Evolutionary conservation across 2,329 filamentous ascomycete genomes (phyloP), one percentile per base, ranked within the genome.

Genomic region (Neofusicoccum kwambonambiense): DNA sequence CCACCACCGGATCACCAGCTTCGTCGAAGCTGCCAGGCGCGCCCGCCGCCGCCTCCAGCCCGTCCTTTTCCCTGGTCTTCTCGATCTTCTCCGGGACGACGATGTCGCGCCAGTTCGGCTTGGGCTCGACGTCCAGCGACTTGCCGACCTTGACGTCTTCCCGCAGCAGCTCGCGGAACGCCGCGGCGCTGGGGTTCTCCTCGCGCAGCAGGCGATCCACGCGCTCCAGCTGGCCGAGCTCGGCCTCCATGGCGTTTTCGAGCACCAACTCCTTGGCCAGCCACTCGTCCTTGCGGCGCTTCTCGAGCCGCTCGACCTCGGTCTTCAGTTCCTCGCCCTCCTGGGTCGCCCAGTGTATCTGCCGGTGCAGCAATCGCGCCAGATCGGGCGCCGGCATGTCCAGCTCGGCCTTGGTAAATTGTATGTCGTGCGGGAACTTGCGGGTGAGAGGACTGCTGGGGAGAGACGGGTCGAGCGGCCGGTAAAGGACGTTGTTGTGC

Each of bases 241-340:
- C 87, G 39, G 86, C 82, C 74, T 94, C 91, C 69, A 92, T 83
- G 37, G 90, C 84, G 72, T 92, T 91, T 65, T 91, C 86, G n/a
- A 95, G 77, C 17, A 94, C 77, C 35, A 91, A 83, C 77, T 95
- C 91, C 77, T 94, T 94, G 77, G 91, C 87, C 13, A 87, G 80
- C 91, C 91, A 95, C 73, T 92, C 90, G 67, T 87, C 83, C 74
- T 86, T 86, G 76, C 90, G 88, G 12, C 83, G 72, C 41, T 86
- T 85, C 75, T 94, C 90, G 75, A 90, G 84, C 49, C 80, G 79
- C 68, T 88, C 87, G 69, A 88, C 87, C 74, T 93, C 88, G 63
- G 80, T 81, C 70, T 84, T 84, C 58, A 95, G 80, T 44, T 81
- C 77, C 61, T 90, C 87, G 65, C 83, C 81, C 60, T 93, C 89